Evolutionary conservation across 1,284 basidiomycete genomes (phyloP).

Genomic region (Singerocomus inundabilis): DNA sequence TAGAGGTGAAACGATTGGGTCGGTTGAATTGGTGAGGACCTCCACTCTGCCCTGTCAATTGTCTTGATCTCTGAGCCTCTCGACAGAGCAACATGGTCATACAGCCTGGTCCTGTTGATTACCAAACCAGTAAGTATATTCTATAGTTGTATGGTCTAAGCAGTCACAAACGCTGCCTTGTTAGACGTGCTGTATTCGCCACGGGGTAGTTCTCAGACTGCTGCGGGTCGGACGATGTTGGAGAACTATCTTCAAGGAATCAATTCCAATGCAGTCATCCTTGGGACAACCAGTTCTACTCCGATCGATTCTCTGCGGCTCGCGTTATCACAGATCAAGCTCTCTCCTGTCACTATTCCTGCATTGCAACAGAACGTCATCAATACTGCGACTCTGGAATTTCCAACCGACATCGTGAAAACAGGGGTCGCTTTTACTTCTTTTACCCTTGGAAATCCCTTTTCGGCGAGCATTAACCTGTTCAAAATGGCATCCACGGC

Average conservation of each 20-base stretch:
- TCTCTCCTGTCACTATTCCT: conserved; percentile 66
- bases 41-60: too few relatives aligned
- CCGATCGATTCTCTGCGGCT: conserved; percentile 63
- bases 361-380: conserved; percentile 67
- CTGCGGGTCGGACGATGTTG: conserved; percentile 56
- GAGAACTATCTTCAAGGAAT: conserved; percentile 74
- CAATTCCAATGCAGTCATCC: conserved; percentile 56
- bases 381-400: conserved; percentile 49
- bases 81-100: conserved; percentile 52
- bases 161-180: neutral
- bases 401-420: conserved; percentile 57
- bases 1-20: conserved; percentile 56
- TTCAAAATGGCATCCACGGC: conserved; percentile 57
- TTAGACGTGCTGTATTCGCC: conserved; percentile 66
- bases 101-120: conserved; percentile 51
- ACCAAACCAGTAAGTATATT: conserved; percentile 46
- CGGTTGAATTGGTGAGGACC: conserved; percentile 56
- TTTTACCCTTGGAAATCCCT: conserved; percentile 68
- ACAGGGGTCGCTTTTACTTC: conserved; percentile 56
- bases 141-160: neutral
- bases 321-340: conserved; percentile 61
- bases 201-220: conserved; percentile 50
- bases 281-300: conserved; percentile 60
- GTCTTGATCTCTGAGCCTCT: conserved; percentile 10
- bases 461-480: conserved; percentile 74